A percentile compares a stretch with the other conserved stretches of the same genome.
These are phyloP conservation scores for Durusdinium trenchii DNA, from an alignment of 73 alveolate genomes.

Conservation along the genomic window DNA sequence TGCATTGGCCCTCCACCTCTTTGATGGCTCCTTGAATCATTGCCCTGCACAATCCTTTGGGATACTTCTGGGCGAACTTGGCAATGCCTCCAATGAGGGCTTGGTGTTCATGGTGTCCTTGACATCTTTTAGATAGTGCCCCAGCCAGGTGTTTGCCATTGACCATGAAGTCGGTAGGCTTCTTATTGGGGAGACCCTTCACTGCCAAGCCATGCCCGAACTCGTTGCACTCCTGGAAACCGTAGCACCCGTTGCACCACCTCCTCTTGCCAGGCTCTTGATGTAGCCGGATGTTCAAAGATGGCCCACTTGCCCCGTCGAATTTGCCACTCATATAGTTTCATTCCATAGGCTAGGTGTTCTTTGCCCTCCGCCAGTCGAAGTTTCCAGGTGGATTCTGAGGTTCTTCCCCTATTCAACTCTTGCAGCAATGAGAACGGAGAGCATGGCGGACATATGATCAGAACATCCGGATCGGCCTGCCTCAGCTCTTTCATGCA, in stretches of 20 bases:
- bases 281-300: no score
- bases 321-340: background rate
- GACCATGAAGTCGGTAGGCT: constrained; percentile 45
- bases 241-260: background rate
- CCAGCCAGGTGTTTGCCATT: background rate
- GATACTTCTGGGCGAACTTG: background rate
- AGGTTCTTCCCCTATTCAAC: no score
- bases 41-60: background rate
- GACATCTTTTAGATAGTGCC: background rate
- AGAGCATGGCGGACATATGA: background rate
- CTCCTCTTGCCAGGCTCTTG: background rate
- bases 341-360: background rate
- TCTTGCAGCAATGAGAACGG: background rate
- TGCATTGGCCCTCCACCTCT: background rate
- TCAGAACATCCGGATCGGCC: background rate
- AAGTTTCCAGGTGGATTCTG: background rate
- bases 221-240: background rate
- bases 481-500: background rate
- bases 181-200: background rate
- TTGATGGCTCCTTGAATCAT: background rate
- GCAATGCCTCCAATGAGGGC: background rate
- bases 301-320: no score
- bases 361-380: background rate
- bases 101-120: background rate
- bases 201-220: background rate